These are phyloP conservation scores for Bipolaris sorokiniana DNA, from an alignment of 2,329 filamentous ascomycete species.

Conservation along the genomic window DNA sequence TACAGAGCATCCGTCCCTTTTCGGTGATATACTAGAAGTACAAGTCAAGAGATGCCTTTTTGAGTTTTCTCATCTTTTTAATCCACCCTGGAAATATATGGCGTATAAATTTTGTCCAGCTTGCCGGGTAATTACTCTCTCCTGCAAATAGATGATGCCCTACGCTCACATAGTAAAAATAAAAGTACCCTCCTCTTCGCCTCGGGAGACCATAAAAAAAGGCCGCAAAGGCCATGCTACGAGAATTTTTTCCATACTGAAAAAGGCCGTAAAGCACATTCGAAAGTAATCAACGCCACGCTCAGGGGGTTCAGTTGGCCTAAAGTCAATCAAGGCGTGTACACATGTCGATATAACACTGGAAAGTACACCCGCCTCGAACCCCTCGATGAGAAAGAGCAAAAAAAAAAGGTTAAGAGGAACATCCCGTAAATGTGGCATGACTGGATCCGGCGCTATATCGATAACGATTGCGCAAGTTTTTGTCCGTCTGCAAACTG, in stretches of 20 bases:
- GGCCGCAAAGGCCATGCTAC: conserved; percentile 10
- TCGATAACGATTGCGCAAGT: not conserved
- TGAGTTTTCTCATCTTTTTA: conserved; percentile 2
- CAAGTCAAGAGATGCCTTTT: not conserved
- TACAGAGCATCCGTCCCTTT: not conserved
- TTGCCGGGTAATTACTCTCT: conserved; percentile 1
- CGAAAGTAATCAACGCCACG: conserved; percentile 5
- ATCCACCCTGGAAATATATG: not conserved
- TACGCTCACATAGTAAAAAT: conserved; percentile 1
- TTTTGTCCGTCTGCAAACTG: not conserved
- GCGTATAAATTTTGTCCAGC: not conserved
- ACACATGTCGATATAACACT: not conserved
- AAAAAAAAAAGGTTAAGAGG: not conserved
- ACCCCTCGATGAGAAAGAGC: not conserved
- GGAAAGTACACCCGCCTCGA: conserved; percentile 1
- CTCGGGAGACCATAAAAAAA: conserved; percentile 2
- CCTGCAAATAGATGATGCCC: conserved; percentile 4
- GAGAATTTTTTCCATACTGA: conserved; percentile 2
- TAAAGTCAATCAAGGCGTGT: not conserved
- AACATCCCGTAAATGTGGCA: not conserved
- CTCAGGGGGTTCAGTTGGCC: conserved; percentile 4
- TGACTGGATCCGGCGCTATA: not conserved
- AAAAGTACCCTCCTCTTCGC: conserved; percentile 2
- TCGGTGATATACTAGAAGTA: not conserved
- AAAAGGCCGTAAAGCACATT: conserved; percentile 10